Percentiles rank a stretch among this genome's conserved stretches.
Evolutionary conservation across 2,329 filamentous ascomycete species (phyloP).

Genomic region (Talaromyces rugulosus): DNA sequence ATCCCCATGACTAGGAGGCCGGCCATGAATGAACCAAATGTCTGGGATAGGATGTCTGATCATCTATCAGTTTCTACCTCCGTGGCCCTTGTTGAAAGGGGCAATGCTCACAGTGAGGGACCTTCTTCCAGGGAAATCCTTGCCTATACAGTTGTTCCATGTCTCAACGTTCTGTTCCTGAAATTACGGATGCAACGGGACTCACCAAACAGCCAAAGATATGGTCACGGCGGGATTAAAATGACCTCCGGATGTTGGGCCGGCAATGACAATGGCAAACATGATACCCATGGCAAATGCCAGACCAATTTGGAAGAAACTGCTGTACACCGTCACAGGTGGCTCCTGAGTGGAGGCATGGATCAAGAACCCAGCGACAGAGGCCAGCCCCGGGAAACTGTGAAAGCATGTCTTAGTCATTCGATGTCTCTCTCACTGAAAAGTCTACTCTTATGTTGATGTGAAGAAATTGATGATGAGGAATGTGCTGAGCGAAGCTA

Average conservation of each 20-base stretch:
- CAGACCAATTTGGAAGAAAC: constrained; percentile 53
- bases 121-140: constrained; percentile 56
- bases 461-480: background rate
- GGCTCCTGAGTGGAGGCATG: constrained; percentile 33
- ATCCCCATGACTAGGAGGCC: constrained; percentile 53
- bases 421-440: background rate
- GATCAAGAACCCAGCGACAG: constrained; percentile 49
- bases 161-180: constrained; percentile 11
- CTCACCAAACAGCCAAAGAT: constrained; percentile 31
- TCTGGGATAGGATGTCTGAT: constrained; percentile 52
- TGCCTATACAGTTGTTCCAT: constrained; percentile 44
- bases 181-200: constrained; percentile 20
- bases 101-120: constrained; percentile 19
- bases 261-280: constrained; percentile 57
- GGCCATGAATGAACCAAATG: constrained; percentile 55
- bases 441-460: background rate
- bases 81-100: background rate
- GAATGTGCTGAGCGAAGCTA: background rate
- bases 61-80: background rate
- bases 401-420: background rate
- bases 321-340: constrained; percentile 41
- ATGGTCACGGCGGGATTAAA: constrained; percentile 53
- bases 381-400: constrained; percentile 50
- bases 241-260: constrained; percentile 51
- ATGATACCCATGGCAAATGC: constrained; percentile 56